A percentile compares a stretch with the other conserved stretches of the same genome.
These are phyloP conservation scores for Penicillium egyptiacum DNA, from an alignment of 495 filamentous ascomycete species.

Conservation along the genomic window DNA sequence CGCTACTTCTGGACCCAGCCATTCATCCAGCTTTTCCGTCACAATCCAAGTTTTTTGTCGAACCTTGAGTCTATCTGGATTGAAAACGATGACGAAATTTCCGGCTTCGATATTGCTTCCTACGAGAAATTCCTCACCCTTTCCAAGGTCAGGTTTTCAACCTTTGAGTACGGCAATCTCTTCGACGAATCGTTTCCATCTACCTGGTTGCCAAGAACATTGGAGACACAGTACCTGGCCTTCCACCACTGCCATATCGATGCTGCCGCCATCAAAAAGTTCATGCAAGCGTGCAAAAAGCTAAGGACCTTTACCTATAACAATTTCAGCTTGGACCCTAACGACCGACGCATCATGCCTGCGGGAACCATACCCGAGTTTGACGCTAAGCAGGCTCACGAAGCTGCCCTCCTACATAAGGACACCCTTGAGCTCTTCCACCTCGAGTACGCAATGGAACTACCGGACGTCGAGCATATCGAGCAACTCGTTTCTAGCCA, in stretches of 20 bases:
- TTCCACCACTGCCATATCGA: constrained; percentile 24
- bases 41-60: constrained; percentile 20
- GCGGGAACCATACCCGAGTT: constrained; percentile 4
- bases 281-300: constrained; percentile 23
- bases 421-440: constrained; percentile 22
- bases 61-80: constrained; percentile 20
- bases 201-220: constrained; percentile 16
- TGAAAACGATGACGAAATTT: background rate
- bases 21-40: constrained; percentile 16
- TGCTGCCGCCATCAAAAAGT: constrained; percentile 10
- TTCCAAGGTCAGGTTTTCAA: constrained; percentile 10
- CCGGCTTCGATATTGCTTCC: constrained; percentile 9
- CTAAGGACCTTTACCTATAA: constrained; percentile 20
- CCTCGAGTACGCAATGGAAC: constrained; percentile 14
- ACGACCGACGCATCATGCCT: background rate
- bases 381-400: constrained; percentile 18
- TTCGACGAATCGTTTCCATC: constrained; percentile 10
- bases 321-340: constrained; percentile 13
- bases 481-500: constrained; percentile 9
- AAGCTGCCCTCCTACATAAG: constrained; percentile 26
- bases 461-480: background rate
- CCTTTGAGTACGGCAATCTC: constrained; percentile 22
- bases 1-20: constrained; percentile 11
- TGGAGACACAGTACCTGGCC: constrained; percentile 7
- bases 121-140: constrained; percentile 19